Evolutionary conservation across 2,329 filamentous ascomycete genomes (phyloP).

Genomic region (Monosporascus sp.): DNA sequence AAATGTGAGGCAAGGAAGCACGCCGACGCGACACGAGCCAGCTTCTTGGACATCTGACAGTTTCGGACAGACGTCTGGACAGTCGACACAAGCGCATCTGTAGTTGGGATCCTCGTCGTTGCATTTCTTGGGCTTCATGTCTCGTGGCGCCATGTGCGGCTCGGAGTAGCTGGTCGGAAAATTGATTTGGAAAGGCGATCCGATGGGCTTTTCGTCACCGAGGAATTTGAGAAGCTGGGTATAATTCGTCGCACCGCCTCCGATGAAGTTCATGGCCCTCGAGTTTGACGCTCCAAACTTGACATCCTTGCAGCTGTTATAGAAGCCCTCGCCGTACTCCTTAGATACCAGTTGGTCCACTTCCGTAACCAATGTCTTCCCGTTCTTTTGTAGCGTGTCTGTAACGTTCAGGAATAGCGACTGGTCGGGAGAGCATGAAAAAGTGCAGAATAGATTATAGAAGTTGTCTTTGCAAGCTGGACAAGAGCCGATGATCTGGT

Average conservation of each 20-base stretch:
- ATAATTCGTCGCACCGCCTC: conserved; percentile 89
- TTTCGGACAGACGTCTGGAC: conserved; percentile 75
- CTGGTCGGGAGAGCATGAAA: conserved; percentile 96
- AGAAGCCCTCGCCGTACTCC: conserved; percentile 81
- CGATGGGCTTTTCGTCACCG: conserved; percentile 83
- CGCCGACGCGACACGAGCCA: conserved; percentile 73
- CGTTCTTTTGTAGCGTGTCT: conserved; percentile 55
- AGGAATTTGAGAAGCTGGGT: conserved; percentile 83
- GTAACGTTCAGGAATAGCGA: conserved; percentile 95
- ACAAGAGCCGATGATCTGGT: conserved; percentile 85
- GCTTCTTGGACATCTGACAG: conserved; percentile 68
- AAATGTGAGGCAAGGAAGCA: conserved; percentile 90
- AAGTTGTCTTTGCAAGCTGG: conserved; percentile 98
- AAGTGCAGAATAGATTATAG: conserved; percentile 96
- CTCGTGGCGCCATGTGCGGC: conserved; percentile 63
- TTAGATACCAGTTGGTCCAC: conserved; percentile 84
- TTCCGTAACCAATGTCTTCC: conserved; percentile 66
- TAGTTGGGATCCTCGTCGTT: conserved; percentile 83
- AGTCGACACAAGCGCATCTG: conserved; percentile 91
- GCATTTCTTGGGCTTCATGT: conserved; percentile 76
- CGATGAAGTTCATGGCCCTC: conserved; percentile 92
- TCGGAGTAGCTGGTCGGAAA: conserved; percentile 64
- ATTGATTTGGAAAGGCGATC: conserved; percentile 98
- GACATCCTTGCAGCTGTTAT: conserved; percentile 96
- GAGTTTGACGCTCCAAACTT: conserved; percentile 95